These are phyloP conservation scores for Cercophora sp. DNA, from an alignment of 495 filamentous ascomycete species.

Conservation along the genomic window DNA sequence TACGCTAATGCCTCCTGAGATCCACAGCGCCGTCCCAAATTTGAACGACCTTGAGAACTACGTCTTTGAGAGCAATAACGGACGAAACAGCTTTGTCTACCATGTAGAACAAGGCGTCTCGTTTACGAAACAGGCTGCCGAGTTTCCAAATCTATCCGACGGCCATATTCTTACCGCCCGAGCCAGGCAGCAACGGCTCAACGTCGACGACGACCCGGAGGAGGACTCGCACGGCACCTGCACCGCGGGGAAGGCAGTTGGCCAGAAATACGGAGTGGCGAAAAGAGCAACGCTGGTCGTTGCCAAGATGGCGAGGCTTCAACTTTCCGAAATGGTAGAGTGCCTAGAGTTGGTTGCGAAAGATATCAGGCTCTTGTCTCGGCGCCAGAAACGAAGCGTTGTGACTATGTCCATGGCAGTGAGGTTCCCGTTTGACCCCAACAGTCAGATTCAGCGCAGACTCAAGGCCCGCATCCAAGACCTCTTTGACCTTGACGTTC, in stretches of 20 bases:
- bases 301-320: not conserved
- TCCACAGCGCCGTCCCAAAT: not conserved
- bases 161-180: not conserved
- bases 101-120: not conserved
- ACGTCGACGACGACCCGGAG: not conserved
- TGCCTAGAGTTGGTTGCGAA: not conserved
- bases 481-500: not conserved
- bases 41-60: not conserved
- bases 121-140: not conserved
- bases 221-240: not conserved
- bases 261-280: not conserved
- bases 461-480: not conserved
- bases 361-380: not conserved
- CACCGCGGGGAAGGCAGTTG: not conserved
- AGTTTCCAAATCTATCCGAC: not conserved
- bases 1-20: not conserved
- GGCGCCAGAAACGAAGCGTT: not conserved
- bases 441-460: not conserved
- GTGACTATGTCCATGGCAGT: not conserved
- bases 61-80: not conserved
- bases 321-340: not conserved
- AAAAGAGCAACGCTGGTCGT: not conserved
- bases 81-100: not conserved
- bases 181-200: not conserved
- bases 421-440: not conserved